A percentile compares a stretch with the other conserved stretches of the same genome.
Conservation (phyloP, 148 eudicot species). For the Gaultheria prostrata region DNA sequence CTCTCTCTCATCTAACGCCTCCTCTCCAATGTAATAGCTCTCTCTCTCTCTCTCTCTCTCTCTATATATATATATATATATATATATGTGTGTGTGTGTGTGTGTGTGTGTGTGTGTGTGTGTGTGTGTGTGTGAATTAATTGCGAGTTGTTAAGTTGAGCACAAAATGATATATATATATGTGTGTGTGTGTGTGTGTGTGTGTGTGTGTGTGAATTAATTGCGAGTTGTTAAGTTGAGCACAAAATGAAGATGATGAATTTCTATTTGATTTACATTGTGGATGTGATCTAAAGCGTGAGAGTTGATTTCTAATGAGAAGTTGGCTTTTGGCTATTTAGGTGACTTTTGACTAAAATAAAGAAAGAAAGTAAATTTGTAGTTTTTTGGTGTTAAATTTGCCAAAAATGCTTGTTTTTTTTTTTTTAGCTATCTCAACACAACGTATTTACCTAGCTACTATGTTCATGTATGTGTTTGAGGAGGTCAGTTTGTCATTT, state of each 20-base stretch:
- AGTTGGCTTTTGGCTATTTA: neutral
- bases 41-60: constrained; percentile 15
- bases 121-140: neutral
- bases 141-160: neutral
- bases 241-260: neutral
- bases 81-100: no score
- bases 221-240: neutral
- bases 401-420: neutral
- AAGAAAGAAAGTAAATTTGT: neutral
- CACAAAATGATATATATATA: no score
- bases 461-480: neutral
- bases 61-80: no score
- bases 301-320: neutral
- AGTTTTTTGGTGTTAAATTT: neutral
- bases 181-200: neutral
- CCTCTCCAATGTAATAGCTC: constrained; percentile 77
- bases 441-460: neutral
- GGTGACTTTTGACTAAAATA: neutral
- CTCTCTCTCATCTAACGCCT: constrained; percentile 89
- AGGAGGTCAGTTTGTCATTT: neutral
- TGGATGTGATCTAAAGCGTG: neutral
- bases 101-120: neutral
- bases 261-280: neutral
- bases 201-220: neutral
- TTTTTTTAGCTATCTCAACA: neutral